Conservation (phyloP, 768 basidiomycete genomes). For the Clathrus columnatus region DNA sequence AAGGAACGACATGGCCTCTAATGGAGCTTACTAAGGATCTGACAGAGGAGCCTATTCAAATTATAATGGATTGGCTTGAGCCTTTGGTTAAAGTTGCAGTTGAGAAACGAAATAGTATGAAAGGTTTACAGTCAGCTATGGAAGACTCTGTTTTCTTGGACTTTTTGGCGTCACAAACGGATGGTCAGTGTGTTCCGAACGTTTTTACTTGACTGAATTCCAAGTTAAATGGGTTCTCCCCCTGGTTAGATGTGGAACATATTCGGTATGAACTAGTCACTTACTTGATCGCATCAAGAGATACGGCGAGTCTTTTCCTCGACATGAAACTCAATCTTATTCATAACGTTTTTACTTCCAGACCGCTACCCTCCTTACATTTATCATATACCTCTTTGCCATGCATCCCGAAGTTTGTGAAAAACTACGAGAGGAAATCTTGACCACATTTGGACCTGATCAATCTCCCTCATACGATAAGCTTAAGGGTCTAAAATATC, state of each 20-base stretch:
- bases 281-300: conserved; percentile 67
- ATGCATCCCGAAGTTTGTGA: conserved; percentile 48
- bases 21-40: conserved; percentile 34
- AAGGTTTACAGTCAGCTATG: conserved; percentile 31
- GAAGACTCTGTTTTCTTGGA: conserved; percentile 57
- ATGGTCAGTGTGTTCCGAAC: conserved; percentile 33
- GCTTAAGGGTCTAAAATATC: conserved; percentile 55
- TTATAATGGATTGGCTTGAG: conserved; percentile 41
- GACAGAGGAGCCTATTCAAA: conserved; percentile 25
- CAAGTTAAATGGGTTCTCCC: background rate
- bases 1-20: conserved; percentile 36
- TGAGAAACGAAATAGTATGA: conserved; percentile 32
- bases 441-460: conserved; percentile 42
- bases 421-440: conserved; percentile 51
- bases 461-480: conserved; percentile 44
- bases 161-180: conserved; percentile 56
- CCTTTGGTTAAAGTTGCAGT: conserved; percentile 52
- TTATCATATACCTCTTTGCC: conserved; percentile 60
- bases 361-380: conserved; percentile 67
- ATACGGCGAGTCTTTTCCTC: conserved; percentile 45
- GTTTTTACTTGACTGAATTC: background rate
- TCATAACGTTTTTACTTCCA: conserved; percentile 18
- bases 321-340: background rate
- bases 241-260: conserved; percentile 45
- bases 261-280: conserved; percentile 75